phyloP scores from a whole-genome alignment of 768 basidiomycete genomes.

The Omphalotus guepiniiformis region DNA sequence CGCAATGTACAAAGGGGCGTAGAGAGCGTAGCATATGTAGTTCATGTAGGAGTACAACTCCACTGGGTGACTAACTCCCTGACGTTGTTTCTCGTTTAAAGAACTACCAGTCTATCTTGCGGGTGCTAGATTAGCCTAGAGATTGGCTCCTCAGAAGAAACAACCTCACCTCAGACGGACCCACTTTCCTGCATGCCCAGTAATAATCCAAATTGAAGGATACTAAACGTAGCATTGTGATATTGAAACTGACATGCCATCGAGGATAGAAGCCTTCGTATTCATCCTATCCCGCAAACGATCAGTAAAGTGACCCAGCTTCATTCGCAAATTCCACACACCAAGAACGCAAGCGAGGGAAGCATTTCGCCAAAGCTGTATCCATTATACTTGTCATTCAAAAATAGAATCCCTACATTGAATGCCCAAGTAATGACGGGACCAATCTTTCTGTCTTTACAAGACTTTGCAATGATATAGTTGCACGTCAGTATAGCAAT shows the following conservation, averaged over 20 bases:
- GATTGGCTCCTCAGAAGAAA: constrained; percentile 16
- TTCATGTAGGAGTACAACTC: constrained; percentile 63
- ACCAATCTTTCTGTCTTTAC: constrained; percentile 36
- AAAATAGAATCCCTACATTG: constrained; percentile 69
- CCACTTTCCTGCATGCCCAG: constrained; percentile 59
- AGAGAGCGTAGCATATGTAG: constrained; percentile 83
- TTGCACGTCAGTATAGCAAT: constrained; percentile 66
- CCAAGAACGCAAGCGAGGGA: constrained; percentile 53
- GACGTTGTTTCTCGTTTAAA: constrained; percentile 58
- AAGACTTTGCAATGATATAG: constrained; percentile 54
- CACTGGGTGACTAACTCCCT: constrained; percentile 46
- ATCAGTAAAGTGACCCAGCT: not conserved
- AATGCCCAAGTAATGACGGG: constrained; percentile 71
- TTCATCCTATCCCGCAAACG: constrained; percentile 42
- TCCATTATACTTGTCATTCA: constrained; percentile 72
- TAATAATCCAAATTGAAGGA: constrained; percentile 93
- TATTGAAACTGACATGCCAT: constrained; percentile 94
- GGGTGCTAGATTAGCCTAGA: no score
- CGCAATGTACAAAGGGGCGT: constrained; percentile 92
- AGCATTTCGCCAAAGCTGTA: constrained; percentile 62
- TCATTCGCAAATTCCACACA: constrained; percentile 30
- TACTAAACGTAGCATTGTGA: constrained; percentile 90
- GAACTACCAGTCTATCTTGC: constrained; percentile 6
- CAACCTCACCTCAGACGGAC: constrained; percentile 42
- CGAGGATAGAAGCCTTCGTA: constrained; percentile 78